Evolutionary conservation across 148 eudicot genomes (phyloP), one percentile per base, ranked within the genome.

Genomic region (Cornus suecica): DNA sequence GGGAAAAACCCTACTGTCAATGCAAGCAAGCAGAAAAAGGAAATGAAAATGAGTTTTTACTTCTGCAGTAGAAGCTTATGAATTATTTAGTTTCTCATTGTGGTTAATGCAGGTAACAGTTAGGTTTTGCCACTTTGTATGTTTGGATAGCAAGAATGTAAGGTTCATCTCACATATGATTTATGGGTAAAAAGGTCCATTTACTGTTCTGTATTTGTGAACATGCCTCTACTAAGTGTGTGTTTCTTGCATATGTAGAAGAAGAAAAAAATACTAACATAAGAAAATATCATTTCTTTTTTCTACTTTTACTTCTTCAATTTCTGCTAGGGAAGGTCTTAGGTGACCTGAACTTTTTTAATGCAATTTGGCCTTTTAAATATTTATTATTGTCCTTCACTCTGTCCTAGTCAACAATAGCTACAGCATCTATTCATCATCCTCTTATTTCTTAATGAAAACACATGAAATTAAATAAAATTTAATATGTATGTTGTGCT

Each of bases 1-100:
- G 34, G 34, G 34, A 5, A 5, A 5, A 5, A 32, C 2, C 2
- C 5, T 37, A 37, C 42, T 37, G 42, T 37, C 42, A 4, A 37
- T 37, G 42, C 42, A 6, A 10, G 7, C 42, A 37, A 37, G 9
- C 8, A 37, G 42, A 10, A n/a, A 24, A 0, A 20, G 31, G 74
- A 65, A 45, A 18, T 74, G 9, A 63, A 81, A 68, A 79, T 82
- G 81, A 83, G 84, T 1, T 84, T 84, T 81, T 16, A 77, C 77
- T 30, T 71, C 78, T 3, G 29, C 83, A 70, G 83, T 83, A 45
- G 83, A 81, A 69, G 31, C 56, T 11, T 41, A 14, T 25, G 23
- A n/a, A 13, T 1, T 77, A 16, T 16, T 48, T 48, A 11, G 54
- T 48, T 48, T 48, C 2, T 48, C 54, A 13, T 48, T 48, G 15